phyloP scores from a whole-genome alignment of 1,284 basidiomycete species.

The Cryptococcus sp. region DNA sequence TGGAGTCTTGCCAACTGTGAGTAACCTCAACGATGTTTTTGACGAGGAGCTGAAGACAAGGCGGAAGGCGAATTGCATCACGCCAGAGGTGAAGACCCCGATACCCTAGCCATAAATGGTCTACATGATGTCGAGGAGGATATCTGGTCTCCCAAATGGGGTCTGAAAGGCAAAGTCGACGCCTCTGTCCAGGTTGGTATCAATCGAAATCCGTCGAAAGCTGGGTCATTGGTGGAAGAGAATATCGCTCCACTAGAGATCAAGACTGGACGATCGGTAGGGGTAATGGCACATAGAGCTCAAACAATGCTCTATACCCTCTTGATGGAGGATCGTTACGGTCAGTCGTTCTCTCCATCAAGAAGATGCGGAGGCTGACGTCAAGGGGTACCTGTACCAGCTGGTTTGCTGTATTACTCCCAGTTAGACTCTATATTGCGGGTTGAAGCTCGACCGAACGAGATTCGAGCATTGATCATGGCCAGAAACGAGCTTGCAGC shows the following conservation, averaged over 20 bases:
- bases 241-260: conserved; percentile 73
- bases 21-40: conserved; percentile 1
- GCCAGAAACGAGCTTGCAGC: conserved; percentile 81
- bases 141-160: conserved; percentile 92
- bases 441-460: conserved; percentile 71
- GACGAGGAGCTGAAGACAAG: conserved; percentile 48
- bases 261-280: conserved; percentile 80
- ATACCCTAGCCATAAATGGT: conserved; percentile 62
- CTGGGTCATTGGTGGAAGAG: conserved; percentile 35
- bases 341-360: conserved; percentile 34
- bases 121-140: conserved; percentile 91
- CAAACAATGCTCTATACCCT: conserved; percentile 98
- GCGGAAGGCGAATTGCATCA: conserved; percentile 58
- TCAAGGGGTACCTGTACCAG: conserved; percentile 44
- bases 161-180: conserved; percentile 93
- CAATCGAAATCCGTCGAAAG: conserved; percentile 29
- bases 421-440: conserved; percentile 81
- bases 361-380: neutral
- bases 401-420: conserved; percentile 90
- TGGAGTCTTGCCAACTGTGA: conserved; percentile 23
- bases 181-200: conserved; percentile 74
- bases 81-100: conserved; percentile 36
- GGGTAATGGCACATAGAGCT: conserved; percentile 86
- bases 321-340: conserved; percentile 84
- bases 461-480: conserved; percentile 75